Evolutionary conservation across 768 basidiomycete genomes (phyloP), one percentile per base, ranked within the genome.

Genomic region (Boletus eberwhitei): DNA sequence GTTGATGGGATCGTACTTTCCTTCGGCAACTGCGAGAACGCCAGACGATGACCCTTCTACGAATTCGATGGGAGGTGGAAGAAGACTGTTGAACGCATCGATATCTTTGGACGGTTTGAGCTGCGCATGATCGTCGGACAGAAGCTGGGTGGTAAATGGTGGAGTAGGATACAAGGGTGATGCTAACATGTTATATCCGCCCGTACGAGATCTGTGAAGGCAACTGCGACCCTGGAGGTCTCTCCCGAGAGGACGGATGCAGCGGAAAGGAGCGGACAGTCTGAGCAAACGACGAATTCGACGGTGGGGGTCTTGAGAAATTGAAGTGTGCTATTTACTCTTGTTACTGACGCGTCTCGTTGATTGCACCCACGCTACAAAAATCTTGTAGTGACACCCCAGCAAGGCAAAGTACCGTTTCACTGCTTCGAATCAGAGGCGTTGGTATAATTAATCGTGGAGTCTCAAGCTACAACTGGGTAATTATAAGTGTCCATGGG

Each of bases 41-140:
- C 88, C 88, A 41, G 88, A 84, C 14, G 90, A 91, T 4, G 90
- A 91, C 21, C 90, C 90, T 67, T 92, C 90, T 48, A 91, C 74
- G 50, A 92, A 92, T 68, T 92, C 90, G 55, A 92, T 78, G 17
- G 86, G 82, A n/a, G 87, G 87, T 5, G 87, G 86, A 36, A 89
- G 80, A n/a, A 89, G 77, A 59, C 76, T 86, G 60, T 87, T 89
- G 76, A 90, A 90, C 4, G 84, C 75, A 55, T 88, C 87, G 56
- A 86, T 67, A 66, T 90, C 87, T 65, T 81, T 83, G 36, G 85
- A 79, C 4, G 88, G 88, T 40, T 82, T 76, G 66, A 82, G 84
- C 59, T 83, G 82, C 29, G 77, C 63, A 41, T 75, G 64, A 64
- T 82, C 81, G 47, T 85, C 82, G 32, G 80, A 65, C 43, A 63